A percentile compares a stretch with the other conserved stretches of the same genome.
phyloP scores from a whole-genome alignment of 805 yeast species.

The Schwanniomyces vanrijiae region DNA sequence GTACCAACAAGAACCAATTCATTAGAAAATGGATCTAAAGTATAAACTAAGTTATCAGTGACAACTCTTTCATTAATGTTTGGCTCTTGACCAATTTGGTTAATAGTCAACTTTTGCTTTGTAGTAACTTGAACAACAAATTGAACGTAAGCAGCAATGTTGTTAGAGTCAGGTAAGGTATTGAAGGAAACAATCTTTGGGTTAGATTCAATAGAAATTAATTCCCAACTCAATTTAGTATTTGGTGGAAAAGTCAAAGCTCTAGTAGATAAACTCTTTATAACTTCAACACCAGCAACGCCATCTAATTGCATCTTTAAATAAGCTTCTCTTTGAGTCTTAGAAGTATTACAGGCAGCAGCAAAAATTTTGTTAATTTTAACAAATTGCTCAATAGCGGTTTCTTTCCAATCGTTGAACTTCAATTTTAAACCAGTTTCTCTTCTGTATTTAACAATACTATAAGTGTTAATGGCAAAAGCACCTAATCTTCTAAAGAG shows the following conservation, averaged over 20 bases:
- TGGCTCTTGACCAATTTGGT: conserved; percentile 17
- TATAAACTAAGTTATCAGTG: conserved; percentile 38
- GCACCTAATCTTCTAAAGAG: conserved; percentile 63
- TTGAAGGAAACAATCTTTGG: conserved; percentile 77
- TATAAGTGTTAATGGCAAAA: conserved; percentile 65
- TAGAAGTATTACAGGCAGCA: conserved; percentile 34
- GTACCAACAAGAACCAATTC: conserved; percentile 41
- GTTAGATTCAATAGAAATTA: conserved; percentile 62
- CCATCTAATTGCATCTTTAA: conserved; percentile 41
- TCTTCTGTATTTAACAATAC: conserved; percentile 45
- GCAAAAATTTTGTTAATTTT: conserved; percentile 85
- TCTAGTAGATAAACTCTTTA: conserved; percentile 30
- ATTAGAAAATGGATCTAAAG: conserved; percentile 38
- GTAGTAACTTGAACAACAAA: conserved; percentile 38
- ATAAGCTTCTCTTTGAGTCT: conserved; percentile 38
- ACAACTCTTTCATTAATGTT: conserved; percentile 26
- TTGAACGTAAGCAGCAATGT: conserved; percentile 38
- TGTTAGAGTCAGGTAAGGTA: conserved; percentile 53
- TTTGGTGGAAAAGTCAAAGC: conserved; percentile 51
- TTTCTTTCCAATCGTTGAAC: conserved; percentile 84
- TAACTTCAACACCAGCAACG: conserved; percentile 33
- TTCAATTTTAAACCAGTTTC: conserved; percentile 45
- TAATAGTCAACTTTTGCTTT: conserved; percentile 34
- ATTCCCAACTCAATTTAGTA: conserved; percentile 70
- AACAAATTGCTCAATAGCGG: conserved; percentile 74